Conservation (phyloP, 163 green algal species). For the Coccomyxa subellipsoidea region DNA sequence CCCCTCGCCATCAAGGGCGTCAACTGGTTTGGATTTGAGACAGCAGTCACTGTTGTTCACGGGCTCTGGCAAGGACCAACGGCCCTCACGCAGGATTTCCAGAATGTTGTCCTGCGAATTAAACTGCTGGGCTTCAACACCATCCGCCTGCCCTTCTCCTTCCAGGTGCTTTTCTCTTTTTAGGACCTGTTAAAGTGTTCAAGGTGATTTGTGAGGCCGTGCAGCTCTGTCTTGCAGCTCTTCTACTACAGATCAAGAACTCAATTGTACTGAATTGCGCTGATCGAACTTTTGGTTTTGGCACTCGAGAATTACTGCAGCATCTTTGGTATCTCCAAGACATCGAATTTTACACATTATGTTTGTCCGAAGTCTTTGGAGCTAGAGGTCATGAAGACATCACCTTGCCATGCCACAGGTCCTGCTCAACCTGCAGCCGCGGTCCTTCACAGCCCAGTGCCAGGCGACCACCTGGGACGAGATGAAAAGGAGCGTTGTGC, state of each 20-base stretch:
- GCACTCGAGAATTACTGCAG: too few species aligned
- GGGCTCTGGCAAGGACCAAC: neutral
- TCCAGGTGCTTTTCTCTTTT: conserved; percentile 33
- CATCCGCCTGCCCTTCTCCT: conserved; percentile 54
- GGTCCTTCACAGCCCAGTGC: neutral
- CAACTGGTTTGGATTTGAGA: conserved; percentile 17
- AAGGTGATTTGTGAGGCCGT: too few species aligned
- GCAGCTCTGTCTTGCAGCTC: too few species aligned
- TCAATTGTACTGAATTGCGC: too few species aligned
- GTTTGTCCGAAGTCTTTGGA: too few species aligned
- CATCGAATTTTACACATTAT: too few species aligned
- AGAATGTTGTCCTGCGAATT: conserved; percentile 38
- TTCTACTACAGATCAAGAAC: too few species aligned
- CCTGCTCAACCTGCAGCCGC: neutral
- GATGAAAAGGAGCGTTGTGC: neutral
- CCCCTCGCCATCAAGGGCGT: conserved; percentile 10
- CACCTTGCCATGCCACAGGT: neutral
- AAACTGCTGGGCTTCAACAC: conserved; percentile 61
- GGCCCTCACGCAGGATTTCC: conserved; percentile 34
- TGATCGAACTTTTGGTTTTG: too few species aligned
- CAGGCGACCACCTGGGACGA: neutral
- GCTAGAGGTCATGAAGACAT: neutral
- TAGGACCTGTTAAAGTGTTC: too few species aligned
- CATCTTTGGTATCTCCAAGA: too few species aligned
- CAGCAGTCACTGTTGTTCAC: neutral